Conservation (phyloP, 1,284 basidiomycete genomes). For the Ganoderma multipileum region DNA sequence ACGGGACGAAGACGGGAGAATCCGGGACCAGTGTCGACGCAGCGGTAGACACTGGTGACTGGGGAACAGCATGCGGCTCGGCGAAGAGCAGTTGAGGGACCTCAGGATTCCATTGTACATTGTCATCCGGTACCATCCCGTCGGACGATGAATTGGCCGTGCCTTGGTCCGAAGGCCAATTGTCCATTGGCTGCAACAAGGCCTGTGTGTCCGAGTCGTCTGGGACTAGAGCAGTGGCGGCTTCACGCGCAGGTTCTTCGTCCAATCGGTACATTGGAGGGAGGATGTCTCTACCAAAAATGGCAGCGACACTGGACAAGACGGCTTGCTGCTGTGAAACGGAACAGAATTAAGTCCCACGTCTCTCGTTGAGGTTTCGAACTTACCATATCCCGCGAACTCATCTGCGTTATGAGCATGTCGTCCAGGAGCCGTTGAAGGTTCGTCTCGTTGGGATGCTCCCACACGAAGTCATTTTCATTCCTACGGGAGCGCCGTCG, state of each 20-base stretch:
- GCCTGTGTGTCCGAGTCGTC: constrained; percentile 4
- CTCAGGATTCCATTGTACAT: not conserved
- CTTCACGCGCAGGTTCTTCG: constrained; percentile 11
- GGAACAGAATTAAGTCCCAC: not conserved
- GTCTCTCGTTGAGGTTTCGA: not conserved
- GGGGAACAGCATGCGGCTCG: not conserved
- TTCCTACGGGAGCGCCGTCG: constrained; percentile 14
- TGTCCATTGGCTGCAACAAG: not conserved
- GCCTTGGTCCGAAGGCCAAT: not conserved
- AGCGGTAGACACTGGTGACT: not conserved
- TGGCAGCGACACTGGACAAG: constrained; percentile 3
- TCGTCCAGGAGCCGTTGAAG: constrained; percentile 18
- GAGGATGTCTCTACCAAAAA: constrained; percentile 3
- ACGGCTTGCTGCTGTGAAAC: constrained; percentile 10
- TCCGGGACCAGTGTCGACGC: constrained; percentile 14
- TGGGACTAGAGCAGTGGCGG: not conserved
- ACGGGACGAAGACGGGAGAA: constrained; percentile 23
- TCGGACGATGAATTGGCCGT: not conserved
- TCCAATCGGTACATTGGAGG: constrained; percentile 17
- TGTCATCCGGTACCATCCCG: not conserved
- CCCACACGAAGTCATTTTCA: constrained; percentile 5
- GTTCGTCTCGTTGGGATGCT: not conserved
- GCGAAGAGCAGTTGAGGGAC: not conserved
- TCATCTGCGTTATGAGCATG: constrained; percentile 8
- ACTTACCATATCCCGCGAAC: constrained; percentile 13